A percentile compares a stretch with the other conserved stretches of the same genome.
Conservation (phyloP, 2,329 filamentous ascomycete genomes). For the Paraphoma sp. region DNA sequence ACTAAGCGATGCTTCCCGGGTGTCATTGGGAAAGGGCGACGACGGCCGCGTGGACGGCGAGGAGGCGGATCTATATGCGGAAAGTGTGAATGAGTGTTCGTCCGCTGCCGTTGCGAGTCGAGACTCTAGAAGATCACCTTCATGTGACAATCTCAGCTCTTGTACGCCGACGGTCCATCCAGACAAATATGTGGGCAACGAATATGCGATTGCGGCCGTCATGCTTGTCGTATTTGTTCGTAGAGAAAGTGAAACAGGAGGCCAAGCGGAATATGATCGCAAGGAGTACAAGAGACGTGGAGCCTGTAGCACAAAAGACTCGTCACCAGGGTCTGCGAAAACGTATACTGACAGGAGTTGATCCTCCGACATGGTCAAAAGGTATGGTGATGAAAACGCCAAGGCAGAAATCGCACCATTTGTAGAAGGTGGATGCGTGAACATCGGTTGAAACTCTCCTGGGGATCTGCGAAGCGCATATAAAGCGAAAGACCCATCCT, state of each 20-base stretch:
- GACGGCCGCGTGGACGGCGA: slow-evolving; percentile 35
- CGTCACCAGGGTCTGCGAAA: slow-evolving; percentile 49
- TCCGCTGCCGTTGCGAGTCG: slow-evolving; percentile 59
- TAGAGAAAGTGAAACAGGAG: slow-evolving; percentile 83
- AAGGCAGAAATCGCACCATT: slow-evolving; percentile 73
- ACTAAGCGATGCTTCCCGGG: slow-evolving; percentile 26
- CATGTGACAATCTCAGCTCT: slow-evolving; percentile 73
- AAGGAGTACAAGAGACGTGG: slow-evolving; percentile 77
- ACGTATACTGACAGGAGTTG: slow-evolving; percentile 80
- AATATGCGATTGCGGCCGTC: slow-evolving; percentile 86
- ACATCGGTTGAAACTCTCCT: slow-evolving; percentile 57
- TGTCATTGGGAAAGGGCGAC: slow-evolving; percentile 32
- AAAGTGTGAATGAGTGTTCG: slow-evolving; percentile 53
- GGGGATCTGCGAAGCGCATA: slow-evolving; percentile 65
- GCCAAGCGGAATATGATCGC: slow-evolving; percentile 78
- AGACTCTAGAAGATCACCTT: slow-evolving; percentile 57
- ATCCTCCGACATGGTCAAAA: slow-evolving; percentile 77
- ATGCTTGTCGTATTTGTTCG: slow-evolving; percentile 69
- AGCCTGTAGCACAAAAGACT: slow-evolving; percentile 31
- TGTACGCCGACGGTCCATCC: slow-evolving; percentile 95
- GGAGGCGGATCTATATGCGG: slow-evolving; percentile 34
- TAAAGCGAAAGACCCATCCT: slow-evolving; percentile 63
- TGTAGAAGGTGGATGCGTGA: slow-evolving; percentile 66
- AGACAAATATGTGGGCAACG: slow-evolving; percentile 74
- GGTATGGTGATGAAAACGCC: slow-evolving; percentile 75